phyloP scores from a whole-genome alignment of 148 eudicot species.

The Amaranthus hypochondriacus region DNA sequence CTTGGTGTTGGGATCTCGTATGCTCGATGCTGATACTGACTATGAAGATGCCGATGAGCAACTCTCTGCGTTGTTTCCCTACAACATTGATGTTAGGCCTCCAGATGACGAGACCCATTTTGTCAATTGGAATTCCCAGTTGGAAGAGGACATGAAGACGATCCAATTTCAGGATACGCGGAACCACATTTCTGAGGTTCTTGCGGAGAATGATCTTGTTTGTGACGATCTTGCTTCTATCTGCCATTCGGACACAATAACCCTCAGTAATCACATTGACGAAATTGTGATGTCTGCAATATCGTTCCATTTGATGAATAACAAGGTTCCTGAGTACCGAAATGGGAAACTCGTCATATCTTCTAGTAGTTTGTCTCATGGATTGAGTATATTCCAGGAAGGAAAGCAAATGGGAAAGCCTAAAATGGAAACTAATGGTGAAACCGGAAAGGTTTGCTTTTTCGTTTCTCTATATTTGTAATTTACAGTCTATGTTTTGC shows the following conservation, averaged over 20 bases:
- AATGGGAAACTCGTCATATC: slow-evolving; percentile 89
- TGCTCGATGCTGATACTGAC: slow-evolving; percentile 44
- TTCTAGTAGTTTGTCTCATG: slow-evolving; percentile 79
- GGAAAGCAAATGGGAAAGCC: slow-evolving; percentile 46
- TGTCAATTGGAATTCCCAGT: slow-evolving; percentile 63
- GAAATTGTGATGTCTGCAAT: slow-evolving; percentile 83
- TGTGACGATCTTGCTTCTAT: slow-evolving; percentile 77
- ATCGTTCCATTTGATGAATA: slow-evolving; percentile 71
- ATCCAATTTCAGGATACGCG: slow-evolving; percentile 73
- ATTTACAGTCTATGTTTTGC: neutral
- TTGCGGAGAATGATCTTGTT: slow-evolving; percentile 79
- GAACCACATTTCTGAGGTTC: slow-evolving; percentile 81
- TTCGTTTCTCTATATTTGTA: neutral
- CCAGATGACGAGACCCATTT: slow-evolving; percentile 81
- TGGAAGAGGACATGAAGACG: slow-evolving; percentile 80
- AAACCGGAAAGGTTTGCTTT: slow-evolving; percentile 63
- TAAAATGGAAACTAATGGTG: slow-evolving; percentile 68
- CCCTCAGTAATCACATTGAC: slow-evolving; percentile 63
- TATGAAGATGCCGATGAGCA: slow-evolving; percentile 45
- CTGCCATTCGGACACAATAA: slow-evolving; percentile 65
- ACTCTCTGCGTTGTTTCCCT: slow-evolving; percentile 60
- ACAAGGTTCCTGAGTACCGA: slow-evolving; percentile 75
- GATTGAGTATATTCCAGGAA: slow-evolving; percentile 81
- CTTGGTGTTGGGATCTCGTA: slow-evolving; percentile 72
- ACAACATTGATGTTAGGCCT: slow-evolving; percentile 63